Conservation (phyloP, 2,329 filamentous ascomycete species). For the Dothideomycetes sp. region DNA sequence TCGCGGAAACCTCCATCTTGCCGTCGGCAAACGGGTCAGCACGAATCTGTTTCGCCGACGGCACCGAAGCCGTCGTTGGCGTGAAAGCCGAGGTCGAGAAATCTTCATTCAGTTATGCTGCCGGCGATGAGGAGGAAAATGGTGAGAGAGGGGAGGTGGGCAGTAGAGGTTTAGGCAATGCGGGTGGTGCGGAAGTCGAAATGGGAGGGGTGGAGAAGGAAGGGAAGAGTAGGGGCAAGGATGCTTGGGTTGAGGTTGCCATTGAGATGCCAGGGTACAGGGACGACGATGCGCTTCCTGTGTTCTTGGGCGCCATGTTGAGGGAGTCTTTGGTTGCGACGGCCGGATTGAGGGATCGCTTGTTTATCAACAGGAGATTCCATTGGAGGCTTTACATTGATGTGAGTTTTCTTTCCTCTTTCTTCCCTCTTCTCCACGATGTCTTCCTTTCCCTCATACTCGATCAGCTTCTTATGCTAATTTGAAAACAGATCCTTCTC, state of each 20-base stretch:
- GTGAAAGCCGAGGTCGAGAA: slow-evolving; percentile 91
- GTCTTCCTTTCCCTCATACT: too few relatives aligned
- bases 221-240: slow-evolving; percentile 25
- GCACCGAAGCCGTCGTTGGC: slow-evolving; percentile 90
- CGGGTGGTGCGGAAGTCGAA: slow-evolving; percentile 32
- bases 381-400: slow-evolving; percentile 97
- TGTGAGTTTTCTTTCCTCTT: slow-evolving; percentile 45
- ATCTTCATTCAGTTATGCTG: slow-evolving; percentile 23
- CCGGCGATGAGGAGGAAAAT: slow-evolving; percentile 16
- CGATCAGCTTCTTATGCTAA: not conserved
- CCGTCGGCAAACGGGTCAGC: slow-evolving; percentile 87
- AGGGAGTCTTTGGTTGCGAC: slow-evolving; percentile 73
- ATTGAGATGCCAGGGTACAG: slow-evolving; percentile 86
- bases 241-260: slow-evolving; percentile 74
- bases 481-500: slow-evolving; percentile 60
- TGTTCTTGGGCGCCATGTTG: slow-evolving; percentile 82
- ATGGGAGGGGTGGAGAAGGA: slow-evolving; percentile 31
- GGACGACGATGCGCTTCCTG: slow-evolving; percentile 82
- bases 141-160: slow-evolving; percentile 17
- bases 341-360: slow-evolving; percentile 54
- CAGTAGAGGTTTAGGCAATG: slow-evolving; percentile 17
- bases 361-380: slow-evolving; percentile 84
- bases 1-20: slow-evolving; percentile 82
- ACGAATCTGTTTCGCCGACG: slow-evolving; percentile 86
- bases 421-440: not conserved